These are phyloP conservation scores for Labyrinthula sp. DNA, from an alignment of 352 stramenopile genomes.

Conservation along the genomic window DNA sequence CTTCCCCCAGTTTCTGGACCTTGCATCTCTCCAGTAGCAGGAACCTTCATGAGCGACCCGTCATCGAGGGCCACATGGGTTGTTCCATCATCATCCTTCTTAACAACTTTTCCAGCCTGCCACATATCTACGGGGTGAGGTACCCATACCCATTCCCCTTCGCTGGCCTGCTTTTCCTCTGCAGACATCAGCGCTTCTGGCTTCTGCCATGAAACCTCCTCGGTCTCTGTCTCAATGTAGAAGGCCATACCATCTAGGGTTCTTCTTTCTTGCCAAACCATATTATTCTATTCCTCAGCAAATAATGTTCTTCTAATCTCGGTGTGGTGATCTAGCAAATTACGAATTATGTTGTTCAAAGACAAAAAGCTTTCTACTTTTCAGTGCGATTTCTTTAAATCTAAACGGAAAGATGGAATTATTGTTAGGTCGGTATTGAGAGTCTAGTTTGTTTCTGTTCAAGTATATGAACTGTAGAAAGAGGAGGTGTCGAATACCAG, in stretches of 20 bases:
- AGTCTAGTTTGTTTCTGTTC: no score
- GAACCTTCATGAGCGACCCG: conserved; percentile 7
- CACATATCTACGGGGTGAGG: conserved; percentile 29
- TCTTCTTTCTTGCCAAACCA: conserved; percentile 38
- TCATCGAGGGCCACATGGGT: conserved; percentile 10
- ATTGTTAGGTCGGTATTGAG: no score
- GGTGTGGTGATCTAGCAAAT: no score
- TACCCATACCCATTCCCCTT: conserved; percentile 39
- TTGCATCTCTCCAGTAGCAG: conserved; percentile 17
- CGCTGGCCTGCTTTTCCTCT: conserved; percentile 36
- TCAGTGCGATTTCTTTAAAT: no score
- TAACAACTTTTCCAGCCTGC: conserved; percentile 31
- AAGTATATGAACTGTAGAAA: no score
- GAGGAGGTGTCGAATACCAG: no score
- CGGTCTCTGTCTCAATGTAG: conserved; percentile 39
- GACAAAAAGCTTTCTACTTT: no score
- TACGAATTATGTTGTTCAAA: no score
- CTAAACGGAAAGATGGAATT: no score
- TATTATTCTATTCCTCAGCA: no score
- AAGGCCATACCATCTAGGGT: conserved; percentile 40
- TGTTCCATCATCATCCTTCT: background rate
- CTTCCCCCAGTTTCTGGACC: conserved; percentile 19
- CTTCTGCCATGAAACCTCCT: conserved; percentile 42
- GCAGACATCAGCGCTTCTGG: conserved; percentile 37
- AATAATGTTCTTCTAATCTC: no score